phyloP scores from a whole-genome alignment of 2,329 filamentous ascomycete genomes.

The Rasamsonia emersonii region DNA sequence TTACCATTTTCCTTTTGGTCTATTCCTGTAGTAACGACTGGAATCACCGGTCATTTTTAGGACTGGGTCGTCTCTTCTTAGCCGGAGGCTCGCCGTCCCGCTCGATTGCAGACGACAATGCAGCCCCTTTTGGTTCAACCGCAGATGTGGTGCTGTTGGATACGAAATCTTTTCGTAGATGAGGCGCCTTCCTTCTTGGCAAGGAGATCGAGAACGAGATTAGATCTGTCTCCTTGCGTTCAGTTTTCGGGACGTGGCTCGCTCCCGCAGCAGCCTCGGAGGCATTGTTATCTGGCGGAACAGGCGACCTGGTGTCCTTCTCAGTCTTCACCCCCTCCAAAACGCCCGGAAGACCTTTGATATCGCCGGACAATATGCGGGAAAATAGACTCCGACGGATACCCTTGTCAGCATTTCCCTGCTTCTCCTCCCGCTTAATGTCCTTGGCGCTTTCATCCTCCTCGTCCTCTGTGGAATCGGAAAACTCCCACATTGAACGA shows the following conservation, averaged over 20 bases:
- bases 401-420: constrained; percentile 29
- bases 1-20: too few relatives aligned
- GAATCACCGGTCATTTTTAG: constrained; percentile 16
- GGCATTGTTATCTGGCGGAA: too few relatives aligned
- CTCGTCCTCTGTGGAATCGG: constrained; percentile 51
- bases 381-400: constrained; percentile 16
- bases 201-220: constrained; percentile 26
- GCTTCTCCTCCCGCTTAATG: constrained; percentile 35
- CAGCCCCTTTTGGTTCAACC: constrained; percentile 14
- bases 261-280: too few relatives aligned
- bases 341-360: constrained; percentile 9
- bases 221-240: constrained; percentile 6
- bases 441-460: constrained; percentile 16
- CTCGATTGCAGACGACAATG: constrained; percentile 12
- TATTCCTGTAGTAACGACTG: too few relatives aligned
- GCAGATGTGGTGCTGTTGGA: constrained; percentile 10
- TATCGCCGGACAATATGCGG: constrained; percentile 19
- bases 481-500: constrained; percentile 69
- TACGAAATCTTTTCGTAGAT: not conserved
- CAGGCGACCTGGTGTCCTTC: too few relatives aligned
- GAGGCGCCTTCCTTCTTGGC: constrained; percentile 13
- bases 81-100: constrained; percentile 22
- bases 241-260: too few relatives aligned
- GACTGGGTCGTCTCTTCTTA: constrained; percentile 26
- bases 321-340: constrained; percentile 6